Evolutionary conservation across 345 rosid species (phyloP), one percentile per base, ranked within the genome.

Genomic region (Melastoma malabathricum): DNA sequence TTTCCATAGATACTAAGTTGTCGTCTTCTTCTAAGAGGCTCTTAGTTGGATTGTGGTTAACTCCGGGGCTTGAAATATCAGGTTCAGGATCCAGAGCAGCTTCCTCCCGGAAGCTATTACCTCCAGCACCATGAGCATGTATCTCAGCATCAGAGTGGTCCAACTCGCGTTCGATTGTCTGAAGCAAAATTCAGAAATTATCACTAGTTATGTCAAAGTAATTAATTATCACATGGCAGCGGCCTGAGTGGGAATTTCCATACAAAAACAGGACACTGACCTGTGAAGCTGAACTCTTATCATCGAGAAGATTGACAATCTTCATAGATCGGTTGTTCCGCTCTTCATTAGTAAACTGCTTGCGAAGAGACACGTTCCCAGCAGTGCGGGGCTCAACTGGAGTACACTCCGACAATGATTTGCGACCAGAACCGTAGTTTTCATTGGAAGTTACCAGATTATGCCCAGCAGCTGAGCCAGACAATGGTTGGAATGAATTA

Each of bases 391-490:
- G 65, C 68, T 82, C 94, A 50, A 59, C 50, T 10, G 79, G 64
- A 38, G 76, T 57, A 58, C 78, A 71, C 46, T 92, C 95, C 15
- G 97, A 92, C 74, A 84, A 58, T 39, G 98, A 92, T 69, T 80
- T 87, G 66, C 98, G 71, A 53, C 95, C 84, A 46, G 98, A 87
- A 41, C 87, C 95, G 58, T 86, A 92, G 15, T 81, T 83, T 58
- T 86, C 98, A 72, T 80, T 78, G 45, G 69, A 75, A 29, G 96
- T 80, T 27, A 83, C 94, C 58, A 86, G 77, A 71, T 68, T 81
- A 61, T 90, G 89, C 58, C 80, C 72, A 15, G 67, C 74, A 55
- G 68, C 65, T 10, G 85, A 76, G 59, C 82, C 83, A 54, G 71
- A 77, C 29, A 73, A 62, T 38, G 71, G 82, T 73, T 73, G 80